Evolutionary conservation across 1,284 basidiomycete species (phyloP), one percentile per base, ranked within the genome.

Genomic region (Ganoderma boninense): DNA sequence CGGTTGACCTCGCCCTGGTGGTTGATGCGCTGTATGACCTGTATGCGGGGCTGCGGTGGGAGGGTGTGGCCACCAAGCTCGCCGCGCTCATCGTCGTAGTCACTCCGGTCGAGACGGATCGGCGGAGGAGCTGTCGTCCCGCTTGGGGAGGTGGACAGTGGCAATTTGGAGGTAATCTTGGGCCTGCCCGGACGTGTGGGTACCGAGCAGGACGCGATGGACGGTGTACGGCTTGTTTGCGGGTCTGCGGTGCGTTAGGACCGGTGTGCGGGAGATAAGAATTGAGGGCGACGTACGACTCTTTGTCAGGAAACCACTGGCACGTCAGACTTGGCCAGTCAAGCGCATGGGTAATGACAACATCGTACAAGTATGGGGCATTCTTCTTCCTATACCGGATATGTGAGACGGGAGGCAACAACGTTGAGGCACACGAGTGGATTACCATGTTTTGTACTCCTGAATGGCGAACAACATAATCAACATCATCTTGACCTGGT

Each of bases 221-320:
- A 92, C 89, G 11, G 95, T 95, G 84, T 97, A 98, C 38, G 96
- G 91, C 78, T 97, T 98, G 82, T 94, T 92, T 64, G 94, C 84
- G 32, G 96, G 94, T 69, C 93, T 95, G 71, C 38, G 62, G 18
- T 35, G 6, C 20, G 61, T 64, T 66, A 60, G 62, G 67, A 2
- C 38, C 72, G 44, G 6, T 35, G 29, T 10, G 61, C 65, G 23
- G 60, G 14, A 11, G 40, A 61, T 8, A 61, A 43, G 40, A 73
- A 56, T 32, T 35, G 23, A 43, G 64, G 57, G 26, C 38, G 42
- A 85, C 94, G 78, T 77, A 97, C 96, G 89, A 89, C 83, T 98
- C 96, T 82, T 92, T 93, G 86, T 99, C 97, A 0, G 98, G 98
- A 80, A 99, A 95, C 98, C 98, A 99, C 84, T 99, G 98, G 81